Evolutionary conservation across 306 rosid genomes (phyloP), one percentile per base, ranked within the genome.

Genomic region (Fagus crenata): DNA sequence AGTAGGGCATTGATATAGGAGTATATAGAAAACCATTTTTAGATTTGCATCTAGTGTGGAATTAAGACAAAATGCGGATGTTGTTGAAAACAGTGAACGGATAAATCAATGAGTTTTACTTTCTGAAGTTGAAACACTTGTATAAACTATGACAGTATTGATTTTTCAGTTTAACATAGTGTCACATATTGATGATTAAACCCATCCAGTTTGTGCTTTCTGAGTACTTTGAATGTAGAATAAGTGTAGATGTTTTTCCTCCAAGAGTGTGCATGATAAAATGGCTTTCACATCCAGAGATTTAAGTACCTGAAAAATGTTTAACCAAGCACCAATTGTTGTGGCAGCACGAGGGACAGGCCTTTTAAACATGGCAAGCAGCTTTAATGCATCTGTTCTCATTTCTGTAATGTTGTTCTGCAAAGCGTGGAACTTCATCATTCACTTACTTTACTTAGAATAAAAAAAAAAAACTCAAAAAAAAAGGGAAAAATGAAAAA

Each of bases 361-460:
- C 65, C 97, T 85, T 79, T 87, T 91, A 80, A 89, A 88, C 83
- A 95, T 91, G 75, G 80, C 91, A 67, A 95, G 91, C 75, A 95
- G 97, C 83, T 95, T 95, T 80, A 95, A 77, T 36, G 99, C 99
- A 87, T 95, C 99, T 5, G 99, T 89, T 75, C 97, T 87, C 64
- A 95, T 95, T 86, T 95, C 99, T 83, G 92, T 89, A 56, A 95
- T 67, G 89, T 95, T 95, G 88, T 88, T 95, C 99, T 95, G 91
- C 71, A 74, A 63, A 73, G 42, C 31, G 36, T 63, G 40, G 72
- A 53, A 42, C 22, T 64, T 39, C 46, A 75, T 49, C 77, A 67
- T 81, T 80, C 81, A 78, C 11, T 49, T n/a, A 78, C 11, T 49
- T n/a, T 42, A 71, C 42, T 40, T 72, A n/a, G 53, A 83, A 73